Conservation (phyloP, 257 asterid genomes). For the Nicotiana sylvestris region DNA sequence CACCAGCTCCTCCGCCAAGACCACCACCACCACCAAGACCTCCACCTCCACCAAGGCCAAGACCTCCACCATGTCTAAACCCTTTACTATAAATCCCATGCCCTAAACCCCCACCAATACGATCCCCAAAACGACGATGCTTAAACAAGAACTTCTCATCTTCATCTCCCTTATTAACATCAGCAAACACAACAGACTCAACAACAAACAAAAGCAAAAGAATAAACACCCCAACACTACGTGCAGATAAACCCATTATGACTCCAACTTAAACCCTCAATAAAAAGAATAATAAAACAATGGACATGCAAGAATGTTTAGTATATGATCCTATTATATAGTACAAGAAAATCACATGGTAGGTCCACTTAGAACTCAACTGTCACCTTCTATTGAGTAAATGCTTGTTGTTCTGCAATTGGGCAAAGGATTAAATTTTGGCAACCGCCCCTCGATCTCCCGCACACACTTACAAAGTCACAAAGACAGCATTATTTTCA, state of each 20-base stretch:
- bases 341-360: conserved; percentile 20
- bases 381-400: conserved; percentile 24
- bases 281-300: not conserved
- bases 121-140: conserved; percentile 10
- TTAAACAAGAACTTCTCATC: conserved; percentile 29
- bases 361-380: conserved; percentile 39
- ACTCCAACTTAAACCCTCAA: conserved; percentile 2
- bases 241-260: not conserved
- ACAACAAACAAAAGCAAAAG: not conserved
- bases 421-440: conserved; percentile 11
- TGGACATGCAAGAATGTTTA: conserved; percentile 24
- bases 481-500: not conserved
- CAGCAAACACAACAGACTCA: conserved; percentile 23
- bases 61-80: conserved; percentile 10
- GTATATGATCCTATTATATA: not conserved
- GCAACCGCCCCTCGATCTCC: conserved; percentile 19
- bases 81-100: conserved; percentile 9
- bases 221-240: not conserved
- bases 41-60: conserved; percentile 19
- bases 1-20: conserved; percentile 15
- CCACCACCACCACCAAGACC: conserved; percentile 23
- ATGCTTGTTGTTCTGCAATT: conserved; percentile 16
- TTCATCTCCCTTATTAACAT: conserved; percentile 17
- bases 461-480: not conserved
- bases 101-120: conserved; percentile 18